Base-by-base conservation (phyloP, 2,329 filamentous ascomycete species). In the Aspergillus sp. region DNA sequence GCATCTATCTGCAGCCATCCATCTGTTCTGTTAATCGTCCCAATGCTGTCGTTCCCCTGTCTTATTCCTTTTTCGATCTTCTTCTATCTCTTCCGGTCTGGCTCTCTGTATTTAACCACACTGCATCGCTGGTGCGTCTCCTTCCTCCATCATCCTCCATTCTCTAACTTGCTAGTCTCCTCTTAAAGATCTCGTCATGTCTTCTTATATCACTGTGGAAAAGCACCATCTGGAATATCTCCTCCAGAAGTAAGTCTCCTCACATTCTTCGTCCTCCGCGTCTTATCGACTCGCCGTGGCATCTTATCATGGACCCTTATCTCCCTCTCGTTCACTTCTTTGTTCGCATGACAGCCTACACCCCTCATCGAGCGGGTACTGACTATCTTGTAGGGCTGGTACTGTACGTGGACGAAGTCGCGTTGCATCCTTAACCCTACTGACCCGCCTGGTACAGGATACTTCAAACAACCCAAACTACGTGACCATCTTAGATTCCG, bases 151-250 rank as follows among this genome's bases (percentile, higher is more conserved):
- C 32, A 14, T 2, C 16, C n/a, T 4, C 16, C 32, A 14, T 41
- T 52, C 30, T 19, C 30, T 32, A 4, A 33, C n/a, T 22, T 22
- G 7, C 46, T 48, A 6, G 16, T 14, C 22, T 24, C 14, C 40
- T 20, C 36, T 11, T 11, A 47, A 20, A 47, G 35, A 41, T 24
- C 16, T 14, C 35, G 16, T 3, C 35, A 68, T 68, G 64, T 62
- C 65, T 42, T 60, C 63, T 30, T 71, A 76, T 58, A 79, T 87
- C 47, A 85, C 82, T 9, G 78, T 86, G 58, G 81, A 82, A 56
- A 82, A 79, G 63, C 68, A 71, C 46, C 82, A 86, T 70, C 82
- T 86, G 60, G 80, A 86, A 61, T 81, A 82, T 52, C 73, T 87
- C 44, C 64, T 85, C 49, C 78, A 80, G 65, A 80, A 82, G 86